Percentiles rank a stretch among this genome's conserved stretches.
Conservation (phyloP, 345 rosid species). For the Aquilaria yunnanensis region DNA sequence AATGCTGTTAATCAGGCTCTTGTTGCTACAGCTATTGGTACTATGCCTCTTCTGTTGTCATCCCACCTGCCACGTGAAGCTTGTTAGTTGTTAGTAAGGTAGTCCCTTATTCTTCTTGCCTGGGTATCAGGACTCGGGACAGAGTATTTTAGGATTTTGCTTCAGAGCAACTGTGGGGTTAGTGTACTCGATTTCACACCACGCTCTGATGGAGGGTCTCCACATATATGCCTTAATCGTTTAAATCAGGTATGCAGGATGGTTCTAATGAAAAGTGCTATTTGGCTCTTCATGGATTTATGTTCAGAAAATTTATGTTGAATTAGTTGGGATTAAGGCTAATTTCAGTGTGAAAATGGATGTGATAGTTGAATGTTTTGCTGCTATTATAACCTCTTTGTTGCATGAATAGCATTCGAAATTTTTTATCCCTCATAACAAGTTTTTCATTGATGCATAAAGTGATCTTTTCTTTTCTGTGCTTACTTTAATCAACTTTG, state of each 20-base stretch:
- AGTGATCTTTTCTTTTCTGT: too few species aligned
- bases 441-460: too few species aligned
- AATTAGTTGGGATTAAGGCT: too few species aligned
- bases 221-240: slow-evolving; percentile 79
- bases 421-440: too few species aligned
- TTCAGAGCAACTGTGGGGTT: slow-evolving; percentile 95
- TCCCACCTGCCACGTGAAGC: neutral
- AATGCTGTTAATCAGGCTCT: slow-evolving; percentile 97
- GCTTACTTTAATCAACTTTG: too few species aligned
- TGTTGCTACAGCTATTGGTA: slow-evolving; percentile 82
- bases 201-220: slow-evolving; percentile 53
- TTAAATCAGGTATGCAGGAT: slow-evolving; percentile 60
- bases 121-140: slow-evolving; percentile 57
- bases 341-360: too few species aligned
- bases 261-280: neutral
- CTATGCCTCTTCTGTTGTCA: slow-evolving; percentile 5
- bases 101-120: neutral
- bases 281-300: too few species aligned
- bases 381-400: too few species aligned
- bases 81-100: slow-evolving; percentile 5
- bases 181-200: slow-evolving; percentile 84
- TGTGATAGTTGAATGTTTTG: too few species aligned
- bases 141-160: slow-evolving; percentile 74
- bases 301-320: too few species aligned
- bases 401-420: too few species aligned